Base-by-base conservation (phyloP, 129 eudicot genomes). In the Chrysanthemum seticuspe region DNA sequence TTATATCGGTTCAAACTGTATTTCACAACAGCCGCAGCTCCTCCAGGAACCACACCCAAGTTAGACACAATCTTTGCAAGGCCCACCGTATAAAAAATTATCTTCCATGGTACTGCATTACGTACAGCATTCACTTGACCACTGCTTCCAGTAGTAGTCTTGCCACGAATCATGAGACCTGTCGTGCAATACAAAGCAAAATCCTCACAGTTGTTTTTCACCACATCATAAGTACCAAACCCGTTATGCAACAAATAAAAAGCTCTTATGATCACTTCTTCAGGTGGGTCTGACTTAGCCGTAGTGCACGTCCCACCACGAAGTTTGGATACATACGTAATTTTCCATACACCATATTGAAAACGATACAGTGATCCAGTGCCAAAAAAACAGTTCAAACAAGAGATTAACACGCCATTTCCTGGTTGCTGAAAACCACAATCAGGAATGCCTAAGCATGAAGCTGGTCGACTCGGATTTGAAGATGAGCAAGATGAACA, bases 291-390 rank as follows among this genome's bases (percentile, higher is more conserved):
- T 25, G 93, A 80, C 31, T 13, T 19, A 45, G 87, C 93, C 2
- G 78, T 82, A 34, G 89, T 81, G 84, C 93, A 84, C 0, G 87
- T 87, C 7, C 93, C 93, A 56, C 87, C 89, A 59, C 93, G 69
- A 31, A 82, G 10, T 75, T 78, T 84, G 45, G 82, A 73, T 12
- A 82, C 21, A 49, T 79, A 84, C 47, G 21, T 13, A 10, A 61
- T 68, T 63, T 50, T 73, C 47, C 47, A 6, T 51, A 75, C 85
- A 25, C 80, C 84, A 27, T 87, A 87, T 54, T 84, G 78, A 14
- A 77, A 87, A 6, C 72, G 73, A 59, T 87, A 80, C 12, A 82
- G 60, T 19, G 77, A 59, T 29, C 89, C 93, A 2, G 25, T 65
- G 19, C 67, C 65, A 10, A 87, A 66, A 70, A 87, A 85, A 55